phyloP scores from a whole-genome alignment of 179 eudicot genomes.

The Silene noctiflora region DNA sequence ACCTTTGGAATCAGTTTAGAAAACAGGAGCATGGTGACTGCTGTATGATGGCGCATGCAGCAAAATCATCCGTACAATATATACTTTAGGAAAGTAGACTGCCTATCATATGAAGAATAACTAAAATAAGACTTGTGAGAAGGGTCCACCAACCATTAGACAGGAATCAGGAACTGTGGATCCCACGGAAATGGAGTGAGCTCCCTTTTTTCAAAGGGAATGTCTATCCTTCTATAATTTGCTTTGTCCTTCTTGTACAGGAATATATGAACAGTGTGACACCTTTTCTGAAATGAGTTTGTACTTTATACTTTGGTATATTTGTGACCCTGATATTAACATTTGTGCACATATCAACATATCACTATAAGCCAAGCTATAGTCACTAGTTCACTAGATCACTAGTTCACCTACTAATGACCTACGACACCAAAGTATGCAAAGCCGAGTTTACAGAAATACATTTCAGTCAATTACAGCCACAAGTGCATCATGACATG shows the following conservation, averaged over 20 bases:
- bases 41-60: slow-evolving; percentile 21
- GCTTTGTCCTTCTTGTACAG: background rate
- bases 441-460: background rate
- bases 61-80: slow-evolving; percentile 29
- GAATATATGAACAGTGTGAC: slow-evolving; percentile 8
- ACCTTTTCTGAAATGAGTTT: background rate
- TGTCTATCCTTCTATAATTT: slow-evolving; percentile 4
- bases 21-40: slow-evolving; percentile 20
- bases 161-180: slow-evolving; percentile 13
- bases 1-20: slow-evolving; percentile 19
- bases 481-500: background rate
- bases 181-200: slow-evolving; percentile 17
- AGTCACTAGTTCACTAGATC: background rate
- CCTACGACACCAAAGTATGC: background rate
- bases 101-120: slow-evolving; percentile 22
- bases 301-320: background rate
- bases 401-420: background rate
- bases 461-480: too few relatives aligned
- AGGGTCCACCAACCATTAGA: slow-evolving; percentile 22
- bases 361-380: too few relatives aligned
- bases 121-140: slow-evolving; percentile 17
- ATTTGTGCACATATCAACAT: background rate
- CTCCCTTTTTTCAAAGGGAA: slow-evolving; percentile 20
- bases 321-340: background rate
- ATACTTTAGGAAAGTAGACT: slow-evolving; percentile 9